Conservation (phyloP, 1,139 yeast genomes). For the Chernovozyma sophiae-reginae region DNA sequence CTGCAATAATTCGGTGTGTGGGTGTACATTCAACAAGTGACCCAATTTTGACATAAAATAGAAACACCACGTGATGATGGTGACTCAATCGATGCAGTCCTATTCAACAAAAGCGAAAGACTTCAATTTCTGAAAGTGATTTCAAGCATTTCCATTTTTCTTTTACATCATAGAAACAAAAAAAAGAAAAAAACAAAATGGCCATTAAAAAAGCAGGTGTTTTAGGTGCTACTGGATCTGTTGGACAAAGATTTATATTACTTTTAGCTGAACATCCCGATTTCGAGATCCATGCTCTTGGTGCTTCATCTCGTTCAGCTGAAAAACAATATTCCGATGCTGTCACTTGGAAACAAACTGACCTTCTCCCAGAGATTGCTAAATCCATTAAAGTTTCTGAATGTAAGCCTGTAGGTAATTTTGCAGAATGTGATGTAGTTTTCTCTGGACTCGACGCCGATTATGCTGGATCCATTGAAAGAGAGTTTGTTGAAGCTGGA, state of each 20-base stretch:
- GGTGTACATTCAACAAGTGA: too few species aligned
- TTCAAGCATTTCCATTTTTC: too few species aligned
- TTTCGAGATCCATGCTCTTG: slow-evolving; percentile 77
- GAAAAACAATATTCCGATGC: slow-evolving; percentile 85
- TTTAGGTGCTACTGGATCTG: slow-evolving; percentile 96
- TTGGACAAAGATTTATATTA: slow-evolving; percentile 92
- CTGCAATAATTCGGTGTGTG: too few species aligned
- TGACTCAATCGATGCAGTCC: too few species aligned
- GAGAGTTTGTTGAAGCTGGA: slow-evolving; percentile 77
- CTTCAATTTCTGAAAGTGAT: too few species aligned
- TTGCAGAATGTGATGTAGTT: slow-evolving; percentile 87
- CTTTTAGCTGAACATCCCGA: slow-evolving; percentile 85
- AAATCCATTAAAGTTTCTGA: slow-evolving; percentile 63
- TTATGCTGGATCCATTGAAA: slow-evolving; percentile 89
- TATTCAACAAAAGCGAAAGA: too few species aligned
- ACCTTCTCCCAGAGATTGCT: slow-evolving; percentile 68
- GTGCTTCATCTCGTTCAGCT: slow-evolving; percentile 93
- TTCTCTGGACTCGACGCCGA: slow-evolving; percentile 95
- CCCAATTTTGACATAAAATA: too few species aligned
- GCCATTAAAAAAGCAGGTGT: slow-evolving; percentile 67
- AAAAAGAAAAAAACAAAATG: too few species aligned
- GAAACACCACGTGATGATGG: too few species aligned
- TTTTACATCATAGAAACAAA: too few species aligned
- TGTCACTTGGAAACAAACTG: slow-evolving; percentile 92
- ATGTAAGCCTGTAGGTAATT: slow-evolving; percentile 67